Evolutionary conservation across 2,329 filamentous ascomycete species (phyloP).

Genomic region (Zelopaecilomyces penicillatus): DNA sequence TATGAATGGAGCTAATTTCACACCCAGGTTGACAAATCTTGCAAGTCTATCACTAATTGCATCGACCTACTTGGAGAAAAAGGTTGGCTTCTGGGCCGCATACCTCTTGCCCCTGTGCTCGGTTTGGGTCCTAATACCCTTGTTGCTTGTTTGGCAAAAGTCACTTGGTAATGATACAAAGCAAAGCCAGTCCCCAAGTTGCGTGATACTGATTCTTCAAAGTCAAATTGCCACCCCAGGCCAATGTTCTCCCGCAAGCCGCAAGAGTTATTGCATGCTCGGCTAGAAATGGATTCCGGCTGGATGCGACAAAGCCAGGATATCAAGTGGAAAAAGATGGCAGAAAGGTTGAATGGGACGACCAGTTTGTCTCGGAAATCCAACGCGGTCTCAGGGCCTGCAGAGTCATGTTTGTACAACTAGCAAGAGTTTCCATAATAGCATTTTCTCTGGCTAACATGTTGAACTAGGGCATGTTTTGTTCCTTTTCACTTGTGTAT

Average conservation of each 20-base stretch:
- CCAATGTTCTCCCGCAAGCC: constrained; percentile 2
- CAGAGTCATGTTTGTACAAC: constrained; percentile 40
- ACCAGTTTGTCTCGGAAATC: constrained; percentile 55
- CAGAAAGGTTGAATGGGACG: constrained; percentile 45
- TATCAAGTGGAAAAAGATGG: constrained; percentile 40
- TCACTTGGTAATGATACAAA: neutral
- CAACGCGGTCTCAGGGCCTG: constrained; percentile 44
- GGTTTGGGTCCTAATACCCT: neutral
- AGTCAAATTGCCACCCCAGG: constrained; percentile 1
- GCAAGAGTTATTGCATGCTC: neutral
- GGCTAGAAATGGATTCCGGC: constrained; percentile 11
- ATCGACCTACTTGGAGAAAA: constrained; percentile 51
- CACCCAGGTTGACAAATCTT: constrained; percentile 48
- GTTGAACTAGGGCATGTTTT: constrained; percentile 31
- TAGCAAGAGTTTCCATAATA: constrained; percentile 6
- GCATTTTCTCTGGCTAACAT: constrained; percentile 1
- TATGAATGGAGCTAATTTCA: neutral
- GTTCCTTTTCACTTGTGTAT: constrained; percentile 50
- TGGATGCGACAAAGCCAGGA: constrained; percentile 48
- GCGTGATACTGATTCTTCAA: neutral
- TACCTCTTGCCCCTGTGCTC: constrained; percentile 46
- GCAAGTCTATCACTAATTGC: constrained; percentile 52
- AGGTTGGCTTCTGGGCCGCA: constrained; percentile 50
- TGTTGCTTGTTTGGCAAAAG: neutral
- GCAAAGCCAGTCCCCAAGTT: neutral